Evolutionary conservation across 768 basidiomycete species (phyloP), one percentile per base, ranked within the genome.

Genomic region (Mycena leptocephala): DNA sequence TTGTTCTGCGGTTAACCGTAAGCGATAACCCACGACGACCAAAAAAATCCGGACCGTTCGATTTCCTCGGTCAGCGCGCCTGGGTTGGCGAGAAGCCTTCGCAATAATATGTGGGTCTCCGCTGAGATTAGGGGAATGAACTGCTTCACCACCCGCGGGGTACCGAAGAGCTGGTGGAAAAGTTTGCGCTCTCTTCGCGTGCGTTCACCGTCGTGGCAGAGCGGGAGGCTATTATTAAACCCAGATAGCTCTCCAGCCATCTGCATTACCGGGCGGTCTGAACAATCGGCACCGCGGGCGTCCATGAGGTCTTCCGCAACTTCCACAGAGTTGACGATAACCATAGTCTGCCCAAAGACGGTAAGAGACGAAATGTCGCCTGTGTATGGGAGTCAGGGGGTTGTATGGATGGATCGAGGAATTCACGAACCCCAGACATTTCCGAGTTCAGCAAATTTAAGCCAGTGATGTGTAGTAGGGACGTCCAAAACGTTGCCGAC

Each of bases 201-300:
- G 13, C 56, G 65, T 4, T 67, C 61, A 1, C 79, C 77, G 32
- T 80, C 77, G 3, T 67, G 75, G 6, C 70, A 33, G 18, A 80
- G 58, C 16, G 64, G 33, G 9, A 75, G 33, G 4, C 20, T 51
- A 33, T 79, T 76, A n/a, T 75, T 72, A 70, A 77, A 80, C 1
- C 81, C 80, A 16, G 74, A 33, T 8, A 82, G 74, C 48, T 88
- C 87, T 16, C 86, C 86, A 4, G 85, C 84, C 86, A 89, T 87
- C 48, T 82, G 83, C 63, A 86, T 78, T 18, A 84, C 70, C 0
- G 92, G 90, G 39, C 92, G 85, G 81, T 92, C 91, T 18, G 92
- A 92, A 77, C 92, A 92, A 32, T 88, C 86, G 14, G 86, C 82
- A 35, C 91, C 88, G 68, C 87, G 89, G 76, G 87, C 88, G 53